A percentile compares a stretch with the other conserved stretches of the same genome.
Conservation (phyloP, 768 basidiomycete species). For the Psilocybe sp. region DNA sequence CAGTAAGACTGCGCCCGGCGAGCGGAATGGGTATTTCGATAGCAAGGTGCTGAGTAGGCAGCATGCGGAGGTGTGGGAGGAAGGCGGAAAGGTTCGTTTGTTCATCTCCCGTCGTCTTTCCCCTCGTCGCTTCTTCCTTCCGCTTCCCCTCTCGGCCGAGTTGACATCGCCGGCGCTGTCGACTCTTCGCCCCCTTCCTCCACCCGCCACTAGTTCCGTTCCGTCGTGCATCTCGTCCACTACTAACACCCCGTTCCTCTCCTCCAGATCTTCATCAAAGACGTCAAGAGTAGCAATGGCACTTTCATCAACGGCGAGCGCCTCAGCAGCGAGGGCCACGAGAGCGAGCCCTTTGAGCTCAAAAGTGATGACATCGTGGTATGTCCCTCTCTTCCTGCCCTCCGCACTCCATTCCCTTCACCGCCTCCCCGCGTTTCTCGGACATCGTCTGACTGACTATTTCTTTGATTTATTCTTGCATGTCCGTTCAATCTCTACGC, state of each 20-base stretch:
- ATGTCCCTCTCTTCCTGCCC: conserved; percentile 29
- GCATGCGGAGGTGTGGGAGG: conserved; percentile 99
- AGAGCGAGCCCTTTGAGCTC: conserved; percentile 90
- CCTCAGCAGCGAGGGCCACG: conserved; percentile 83
- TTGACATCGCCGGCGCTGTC: no score
- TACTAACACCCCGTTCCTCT: conserved; percentile 7
- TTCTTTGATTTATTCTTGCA: no score
- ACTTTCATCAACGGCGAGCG: conserved; percentile 98
- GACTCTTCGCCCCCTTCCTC: no score
- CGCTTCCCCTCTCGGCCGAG: no score
- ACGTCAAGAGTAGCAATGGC: conserved; percentile 96
- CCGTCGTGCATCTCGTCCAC: no score
- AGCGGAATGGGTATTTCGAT: conserved; percentile 96
- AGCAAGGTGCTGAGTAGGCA: conserved; percentile 89
- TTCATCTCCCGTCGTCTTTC: background rate
- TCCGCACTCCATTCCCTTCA: conserved; percentile 7
- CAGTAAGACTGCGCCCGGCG: conserved; percentile 88
- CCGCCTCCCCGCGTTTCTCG: background rate
- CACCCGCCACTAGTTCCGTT: no score
- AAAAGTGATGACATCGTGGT: conserved; percentile 96
- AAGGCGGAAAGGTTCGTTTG: conserved; percentile 70
- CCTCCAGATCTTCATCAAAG: conserved; percentile 90
- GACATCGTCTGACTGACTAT: no score
- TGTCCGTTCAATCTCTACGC: no score
- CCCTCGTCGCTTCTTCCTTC: background rate